phyloP scores from a whole-genome alignment of 2,329 filamentous ascomycete genomes.

The Apiospora pterosperma region DNA sequence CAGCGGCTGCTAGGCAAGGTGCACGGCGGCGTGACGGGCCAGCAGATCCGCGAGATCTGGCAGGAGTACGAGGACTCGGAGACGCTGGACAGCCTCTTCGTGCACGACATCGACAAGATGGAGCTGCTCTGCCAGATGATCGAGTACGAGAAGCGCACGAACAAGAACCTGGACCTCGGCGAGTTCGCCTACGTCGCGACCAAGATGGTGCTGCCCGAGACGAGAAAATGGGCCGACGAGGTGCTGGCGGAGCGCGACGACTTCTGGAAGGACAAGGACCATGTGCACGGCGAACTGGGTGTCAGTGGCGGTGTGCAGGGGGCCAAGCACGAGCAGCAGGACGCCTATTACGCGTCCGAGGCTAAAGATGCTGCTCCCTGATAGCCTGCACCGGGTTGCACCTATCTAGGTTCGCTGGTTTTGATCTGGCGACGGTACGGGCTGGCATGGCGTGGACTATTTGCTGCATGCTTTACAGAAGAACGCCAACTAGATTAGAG shows the following conservation, averaged over 20 bases:
- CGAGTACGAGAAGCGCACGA: constrained; percentile 79
- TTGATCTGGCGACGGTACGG: not conserved
- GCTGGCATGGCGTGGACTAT: not conserved
- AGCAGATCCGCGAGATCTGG: constrained; percentile 77
- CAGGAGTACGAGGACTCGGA: constrained; percentile 89
- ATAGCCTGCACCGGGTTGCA: not conserved
- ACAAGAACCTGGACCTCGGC: constrained; percentile 68
- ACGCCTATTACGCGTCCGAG: constrained; percentile 43
- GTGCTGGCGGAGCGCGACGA: constrained; percentile 71
- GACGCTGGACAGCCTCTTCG: constrained; percentile 82
- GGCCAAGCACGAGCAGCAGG: constrained; percentile 37
- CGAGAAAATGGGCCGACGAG: constrained; percentile 74
- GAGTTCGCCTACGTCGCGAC: constrained; percentile 82
- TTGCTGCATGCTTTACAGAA: not conserved
- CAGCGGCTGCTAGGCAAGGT: constrained; percentile 69
- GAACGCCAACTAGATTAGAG: not conserved
- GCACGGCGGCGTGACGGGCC: constrained; percentile 64
- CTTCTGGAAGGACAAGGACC: constrained; percentile 61
- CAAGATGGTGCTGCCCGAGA: constrained; percentile 72
- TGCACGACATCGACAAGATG: constrained; percentile 97
- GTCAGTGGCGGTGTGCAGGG: constrained; percentile 34
- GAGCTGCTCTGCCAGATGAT: constrained; percentile 93
- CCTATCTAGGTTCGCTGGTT: not conserved
- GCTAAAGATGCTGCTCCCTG: not conserved
- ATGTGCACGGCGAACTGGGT: constrained; percentile 42